These are phyloP conservation scores for Paraconiothyrium sp. DNA, from an alignment of 2,329 filamentous ascomycete genomes.

Conservation along the genomic window DNA sequence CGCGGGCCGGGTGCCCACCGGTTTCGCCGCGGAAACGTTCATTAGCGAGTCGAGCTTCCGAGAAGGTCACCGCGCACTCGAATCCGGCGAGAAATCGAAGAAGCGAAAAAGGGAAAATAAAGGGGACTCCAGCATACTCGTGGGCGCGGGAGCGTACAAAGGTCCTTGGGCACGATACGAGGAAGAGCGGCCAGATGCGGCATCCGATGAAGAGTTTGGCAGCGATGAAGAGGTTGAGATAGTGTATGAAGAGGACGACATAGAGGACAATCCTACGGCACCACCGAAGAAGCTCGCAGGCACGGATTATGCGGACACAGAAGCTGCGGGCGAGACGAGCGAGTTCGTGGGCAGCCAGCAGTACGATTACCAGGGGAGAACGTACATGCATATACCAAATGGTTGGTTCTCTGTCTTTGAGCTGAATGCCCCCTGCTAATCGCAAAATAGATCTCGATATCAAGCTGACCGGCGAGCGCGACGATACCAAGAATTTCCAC, in stretches of 20 bases:
- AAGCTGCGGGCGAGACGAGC: constrained; percentile 72
- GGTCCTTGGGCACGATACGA: constrained; percentile 94
- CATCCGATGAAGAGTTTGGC: constrained; percentile 68
- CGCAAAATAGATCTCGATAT: constrained; percentile 44
- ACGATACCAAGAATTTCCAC: constrained; percentile 86
- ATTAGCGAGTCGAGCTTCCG: constrained; percentile 93
- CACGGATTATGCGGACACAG: constrained; percentile 60
- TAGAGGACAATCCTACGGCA: constrained; percentile 65
- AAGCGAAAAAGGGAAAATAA: constrained; percentile 84
- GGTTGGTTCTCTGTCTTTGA: constrained; percentile 29
- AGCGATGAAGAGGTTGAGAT: constrained; percentile 79
- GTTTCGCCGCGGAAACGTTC: constrained; percentile 85
- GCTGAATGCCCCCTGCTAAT: constrained; percentile 13
- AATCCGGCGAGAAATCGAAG: constrained; percentile 70
- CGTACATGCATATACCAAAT: constrained; percentile 97
- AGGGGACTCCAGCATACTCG: constrained; percentile 82
- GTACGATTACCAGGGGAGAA: constrained; percentile 93
- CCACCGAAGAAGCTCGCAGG: constrained; percentile 69
- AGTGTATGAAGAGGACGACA: constrained; percentile 78
- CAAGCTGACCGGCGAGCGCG: constrained; percentile 76
- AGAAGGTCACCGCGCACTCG: constrained; percentile 82
- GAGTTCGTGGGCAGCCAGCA: constrained; percentile 85
- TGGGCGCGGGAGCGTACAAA: constrained; percentile 87
- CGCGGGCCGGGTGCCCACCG: constrained; percentile 68
- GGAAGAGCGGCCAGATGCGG: constrained; percentile 73